Evolutionary conservation across 2,329 filamentous ascomycete genomes (phyloP).

Genomic region (Geosmithia flava): DNA sequence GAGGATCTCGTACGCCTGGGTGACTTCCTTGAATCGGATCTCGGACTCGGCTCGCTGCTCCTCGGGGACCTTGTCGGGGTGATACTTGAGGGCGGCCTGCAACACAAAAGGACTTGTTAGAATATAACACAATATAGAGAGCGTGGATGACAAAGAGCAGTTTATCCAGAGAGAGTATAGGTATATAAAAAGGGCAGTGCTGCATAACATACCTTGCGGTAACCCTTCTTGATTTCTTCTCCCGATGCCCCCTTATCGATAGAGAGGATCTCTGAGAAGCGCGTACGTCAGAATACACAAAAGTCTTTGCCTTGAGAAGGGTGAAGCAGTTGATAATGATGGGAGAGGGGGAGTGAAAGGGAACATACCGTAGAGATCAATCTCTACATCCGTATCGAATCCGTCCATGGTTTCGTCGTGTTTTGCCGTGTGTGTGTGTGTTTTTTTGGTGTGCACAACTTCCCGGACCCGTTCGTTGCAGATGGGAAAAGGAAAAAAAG

Average conservation of each 20-base stretch:
- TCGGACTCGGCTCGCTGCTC: conserved; percentile 77
- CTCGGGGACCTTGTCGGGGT: conserved; percentile 92
- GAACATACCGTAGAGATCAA: conserved; percentile 49
- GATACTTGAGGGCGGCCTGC: conserved; percentile 74
- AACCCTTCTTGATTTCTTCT: conserved; percentile 86
- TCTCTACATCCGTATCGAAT: conserved; percentile 22
- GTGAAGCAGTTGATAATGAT: background rate
- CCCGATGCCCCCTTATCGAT: conserved; percentile 60
- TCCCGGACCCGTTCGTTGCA: background rate
- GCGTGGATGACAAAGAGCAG: background rate
- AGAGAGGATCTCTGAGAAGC: conserved; percentile 58
- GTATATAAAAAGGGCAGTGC: too few species aligned
- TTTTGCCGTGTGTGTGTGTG: background rate
- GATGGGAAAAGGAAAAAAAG: background rate
- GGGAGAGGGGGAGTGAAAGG: background rate
- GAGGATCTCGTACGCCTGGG: conserved; percentile 95
- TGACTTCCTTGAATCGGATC: conserved; percentile 82
- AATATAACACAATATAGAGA: background rate
- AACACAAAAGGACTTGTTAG: too few species aligned
- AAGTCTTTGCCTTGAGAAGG: background rate
- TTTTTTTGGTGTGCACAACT: background rate
- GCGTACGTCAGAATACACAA: background rate
- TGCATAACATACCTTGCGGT: conserved; percentile 61
- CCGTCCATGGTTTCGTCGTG: conserved; percentile 7
- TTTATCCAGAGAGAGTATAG: too few species aligned